Percentiles rank a stretch among this genome's conserved stretches.
Evolutionary conservation across 352 stramenopile species (phyloP).

Genomic region (Globisporangium sylvaticum): DNA sequence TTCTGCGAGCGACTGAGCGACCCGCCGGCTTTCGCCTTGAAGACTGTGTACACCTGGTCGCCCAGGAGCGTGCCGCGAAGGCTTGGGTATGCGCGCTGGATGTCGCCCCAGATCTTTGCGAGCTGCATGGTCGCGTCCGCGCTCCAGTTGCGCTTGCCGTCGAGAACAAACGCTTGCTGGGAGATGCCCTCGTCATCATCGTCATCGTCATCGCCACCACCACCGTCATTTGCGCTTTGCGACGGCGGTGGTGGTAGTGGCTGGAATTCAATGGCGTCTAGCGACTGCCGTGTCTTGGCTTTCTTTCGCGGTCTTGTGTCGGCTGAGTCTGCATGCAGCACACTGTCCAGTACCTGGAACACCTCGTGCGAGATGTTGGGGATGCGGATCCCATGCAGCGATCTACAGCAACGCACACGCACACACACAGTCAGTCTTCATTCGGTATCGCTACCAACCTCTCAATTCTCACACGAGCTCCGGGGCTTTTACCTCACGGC

Average conservation of each 20-base stretch:
- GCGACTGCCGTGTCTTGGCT: neutral
- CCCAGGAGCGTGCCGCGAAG: constrained; percentile 40
- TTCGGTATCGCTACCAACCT: neutral
- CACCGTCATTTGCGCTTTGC: neutral
- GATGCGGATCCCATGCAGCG: constrained; percentile 48
- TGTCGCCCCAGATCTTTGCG: constrained; percentile 44
- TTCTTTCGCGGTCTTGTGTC: neutral
- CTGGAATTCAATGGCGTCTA: neutral
- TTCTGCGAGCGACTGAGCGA: constrained; percentile 50
- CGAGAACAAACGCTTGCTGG: neutral
- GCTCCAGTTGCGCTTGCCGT: constrained; percentile 12
- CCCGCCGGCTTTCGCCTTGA: constrained; percentile 38
- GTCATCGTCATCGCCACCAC: neutral
- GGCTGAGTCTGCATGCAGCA: constrained; percentile 28
- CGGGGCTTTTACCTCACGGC: constrained; percentile 27
- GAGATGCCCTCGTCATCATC: neutral
- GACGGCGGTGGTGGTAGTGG: neutral
- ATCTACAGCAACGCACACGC: constrained; percentile 6
- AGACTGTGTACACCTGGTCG: constrained; percentile 49
- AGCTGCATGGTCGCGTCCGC: constrained; percentile 53
- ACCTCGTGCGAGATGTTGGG: constrained; percentile 57
- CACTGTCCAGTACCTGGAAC: constrained; percentile 50
- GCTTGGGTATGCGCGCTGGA: constrained; percentile 24
- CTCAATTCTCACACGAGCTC: neutral
- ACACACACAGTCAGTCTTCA: neutral